Evolutionary conservation across 2,329 filamentous ascomycete genomes (phyloP), one percentile per base, ranked within the genome.

Genomic region (Albifimbria verrucaria): DNA sequence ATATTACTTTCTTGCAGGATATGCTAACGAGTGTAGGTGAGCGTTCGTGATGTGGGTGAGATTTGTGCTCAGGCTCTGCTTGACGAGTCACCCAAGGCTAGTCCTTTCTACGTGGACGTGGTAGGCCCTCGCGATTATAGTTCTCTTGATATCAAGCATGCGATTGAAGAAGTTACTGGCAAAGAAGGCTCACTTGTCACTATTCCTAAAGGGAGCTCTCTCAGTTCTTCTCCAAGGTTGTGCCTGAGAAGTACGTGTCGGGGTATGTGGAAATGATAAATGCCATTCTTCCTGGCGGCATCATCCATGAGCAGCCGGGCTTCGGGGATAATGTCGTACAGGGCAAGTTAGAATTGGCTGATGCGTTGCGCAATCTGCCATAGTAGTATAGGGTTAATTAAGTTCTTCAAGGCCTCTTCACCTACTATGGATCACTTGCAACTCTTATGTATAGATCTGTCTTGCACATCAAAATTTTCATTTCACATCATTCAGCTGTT

Each of bases 191-290:
- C 63, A 25, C n/a, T 67, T 3, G 54, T 55, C 2, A 48, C 59
- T 2, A 53, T 71, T 1, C 52, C 55, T 46, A 55, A 55, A 21
- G 62, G 62, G 1, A 62, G 4, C 57, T 71, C 3, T 55, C 56
- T 0, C 55, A 49, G 2, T 68, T 59, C 46, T 69, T 59, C 36
- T 55, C 50, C 1, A 49, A 63, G 21, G 52, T 57, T 4, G 52
- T 68, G 7, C 64, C 61, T 1, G 52, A 57, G 11, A 23, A 23
- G 0, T 57, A 64, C 28, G 64, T 60, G 1, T 54, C 56, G 20
- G 64, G 65, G 12, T 59, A 67, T n/a, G 64, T 64, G 9, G 64
- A 65, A 36, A 65, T 70, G 59, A 64, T 59, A 0, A 55, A 50
- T 7, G 58, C 62, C 6, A 49, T 52, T 1, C 47, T 66, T 20